Evolutionary conservation across 768 basidiomycete genomes (phyloP), one percentile per base, ranked within the genome.

Genomic region (Naganishia onofrii): DNA sequence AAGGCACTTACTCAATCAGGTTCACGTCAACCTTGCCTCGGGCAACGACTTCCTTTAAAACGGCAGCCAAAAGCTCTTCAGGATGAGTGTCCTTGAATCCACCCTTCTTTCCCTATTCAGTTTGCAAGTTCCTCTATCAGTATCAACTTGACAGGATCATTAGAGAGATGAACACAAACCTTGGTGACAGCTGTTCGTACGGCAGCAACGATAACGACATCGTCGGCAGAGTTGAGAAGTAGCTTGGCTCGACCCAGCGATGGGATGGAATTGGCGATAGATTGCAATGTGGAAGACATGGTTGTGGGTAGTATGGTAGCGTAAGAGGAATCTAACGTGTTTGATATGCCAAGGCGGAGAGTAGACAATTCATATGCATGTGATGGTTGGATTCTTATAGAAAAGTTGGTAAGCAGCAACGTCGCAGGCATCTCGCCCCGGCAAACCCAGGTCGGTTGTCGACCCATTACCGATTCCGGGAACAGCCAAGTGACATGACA

Each of bases 121-220:
- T n/a, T 36, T 19, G 44, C 65, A 57, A 70, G 53, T 28, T 32
- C 17, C 26, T 4, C 34, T 36, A 67, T 65, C 23, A 63, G 38
- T 46, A 67, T 56, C 26, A 21, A 7, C 52, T 2, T 63, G n/a
- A n/a, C n/a, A 32, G 28, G 28, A 21, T 26, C 32, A 60, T 42
- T 32, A 38, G 9, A 46, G 29, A 66, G 26, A 48, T 8, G 52
- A 44, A 53, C 10, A 77, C 84, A 66, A 38, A 91, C 92, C 86
- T 93, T 95, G 34, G 94, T 96, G 70, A 95, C 85, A 29, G 96
- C 91, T 54, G 93, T 92, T 72, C 96, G 88, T 57, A 92, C 86
- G 26, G 94, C 93, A 13, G 88, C 83, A 76, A 92, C 87, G 78
- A 97, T 90, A 73, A 98, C 95, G 17, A 97, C 89, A 81, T 95